Conservation (phyloP, 495 filamentous ascomycete species). For the Penicillium nucicola region DNA sequence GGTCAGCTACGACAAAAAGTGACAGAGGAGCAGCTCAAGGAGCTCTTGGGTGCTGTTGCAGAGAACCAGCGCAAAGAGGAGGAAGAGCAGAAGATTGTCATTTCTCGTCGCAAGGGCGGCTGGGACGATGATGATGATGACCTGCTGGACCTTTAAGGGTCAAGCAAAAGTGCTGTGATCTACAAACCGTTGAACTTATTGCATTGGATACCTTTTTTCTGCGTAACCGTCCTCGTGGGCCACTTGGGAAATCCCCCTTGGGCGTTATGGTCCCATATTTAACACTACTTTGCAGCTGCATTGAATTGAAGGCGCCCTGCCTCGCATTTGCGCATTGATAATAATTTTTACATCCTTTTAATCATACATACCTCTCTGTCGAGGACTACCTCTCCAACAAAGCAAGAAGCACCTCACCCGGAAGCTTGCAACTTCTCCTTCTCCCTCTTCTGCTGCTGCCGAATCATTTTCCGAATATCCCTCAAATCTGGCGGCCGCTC, state of each 20-base stretch:
- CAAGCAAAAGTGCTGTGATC: background rate
- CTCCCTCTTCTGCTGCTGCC: conserved; percentile 63
- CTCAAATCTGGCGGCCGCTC: conserved; percentile 89
- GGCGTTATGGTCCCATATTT: conserved; percentile 14
- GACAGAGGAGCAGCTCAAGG: conserved; percentile 89
- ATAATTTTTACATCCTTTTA: conserved; percentile 9
- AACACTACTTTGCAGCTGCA: conserved; percentile 1
- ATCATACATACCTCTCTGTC: conserved; percentile 13
- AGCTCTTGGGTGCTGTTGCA: conserved; percentile 76
- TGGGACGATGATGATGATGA: conserved; percentile 91
- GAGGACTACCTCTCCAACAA: background rate
- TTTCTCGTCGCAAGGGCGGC: conserved; percentile 76
- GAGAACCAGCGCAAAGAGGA: conserved; percentile 60
- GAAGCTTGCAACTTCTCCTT: conserved; percentile 46
- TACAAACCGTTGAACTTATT: conserved; percentile 1
- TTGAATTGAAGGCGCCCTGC: background rate
- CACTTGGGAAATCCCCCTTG: conserved; percentile 5
- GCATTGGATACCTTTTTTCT: conserved; percentile 5
- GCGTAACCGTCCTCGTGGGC: background rate
- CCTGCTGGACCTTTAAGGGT: conserved; percentile 57
- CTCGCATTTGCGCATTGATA: background rate
- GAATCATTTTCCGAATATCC: conserved; percentile 67
- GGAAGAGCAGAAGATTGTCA: conserved; percentile 77
- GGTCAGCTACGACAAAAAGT: conserved; percentile 86
- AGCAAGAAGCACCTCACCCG: conserved; percentile 4